Conservation (phyloP, 768 basidiomycete species). For the Lentinula guzmanii region DNA sequence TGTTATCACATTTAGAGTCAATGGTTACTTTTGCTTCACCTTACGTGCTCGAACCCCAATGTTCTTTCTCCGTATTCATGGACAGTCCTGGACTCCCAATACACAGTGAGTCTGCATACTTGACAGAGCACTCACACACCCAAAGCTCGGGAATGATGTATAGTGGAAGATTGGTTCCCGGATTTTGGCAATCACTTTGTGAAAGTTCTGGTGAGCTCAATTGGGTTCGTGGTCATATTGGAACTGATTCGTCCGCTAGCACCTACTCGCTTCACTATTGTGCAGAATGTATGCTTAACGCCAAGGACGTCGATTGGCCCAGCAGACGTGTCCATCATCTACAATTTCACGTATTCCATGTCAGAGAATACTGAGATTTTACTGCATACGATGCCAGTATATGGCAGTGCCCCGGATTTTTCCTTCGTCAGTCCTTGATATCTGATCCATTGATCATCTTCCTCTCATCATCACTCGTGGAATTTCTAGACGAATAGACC, state of each 20-base stretch:
- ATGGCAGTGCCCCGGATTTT: neutral
- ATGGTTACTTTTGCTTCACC: conserved; percentile 47
- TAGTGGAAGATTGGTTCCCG: conserved; percentile 40
- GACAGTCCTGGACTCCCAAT: conserved; percentile 30
- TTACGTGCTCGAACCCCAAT: conserved; percentile 32
- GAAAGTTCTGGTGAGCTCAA: conserved; percentile 30
- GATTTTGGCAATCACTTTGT: conserved; percentile 45
- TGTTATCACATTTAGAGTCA: conserved; percentile 33
- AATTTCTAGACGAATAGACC: neutral
- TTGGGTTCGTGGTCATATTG: neutral
- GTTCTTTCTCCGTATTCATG: conserved; percentile 39
- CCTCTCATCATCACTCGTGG: neutral
- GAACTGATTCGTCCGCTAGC: conserved; percentile 26
- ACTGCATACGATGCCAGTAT: neutral
- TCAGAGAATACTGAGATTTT: neutral
- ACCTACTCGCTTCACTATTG: conserved; percentile 42
- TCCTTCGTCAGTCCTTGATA: neutral
- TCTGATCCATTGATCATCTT: neutral
- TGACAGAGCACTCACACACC: conserved; percentile 20
- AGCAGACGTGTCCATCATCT: conserved; percentile 4
- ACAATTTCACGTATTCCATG: conserved; percentile 5
- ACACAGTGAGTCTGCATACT: conserved; percentile 33
- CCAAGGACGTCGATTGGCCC: neutral
- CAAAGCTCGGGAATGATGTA: conserved; percentile 29
- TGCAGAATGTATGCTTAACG: conserved; percentile 35